Base-by-base conservation (phyloP, 2,329 filamentous ascomycete species). In the Sporothrix phasma region DNA sequence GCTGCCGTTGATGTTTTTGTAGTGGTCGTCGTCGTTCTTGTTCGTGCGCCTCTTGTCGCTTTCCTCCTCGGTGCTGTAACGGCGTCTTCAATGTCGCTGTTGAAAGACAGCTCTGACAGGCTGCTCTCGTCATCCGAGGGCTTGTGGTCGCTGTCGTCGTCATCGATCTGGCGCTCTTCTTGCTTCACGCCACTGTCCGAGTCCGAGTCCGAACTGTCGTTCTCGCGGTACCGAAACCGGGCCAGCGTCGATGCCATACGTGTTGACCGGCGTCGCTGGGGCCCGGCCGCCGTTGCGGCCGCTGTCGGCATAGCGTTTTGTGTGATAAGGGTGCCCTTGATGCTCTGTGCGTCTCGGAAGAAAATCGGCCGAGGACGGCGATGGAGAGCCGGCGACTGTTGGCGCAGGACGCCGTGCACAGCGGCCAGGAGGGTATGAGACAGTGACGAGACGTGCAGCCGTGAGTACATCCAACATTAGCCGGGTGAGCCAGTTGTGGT, bases 11-110 rank as follows among this genome's bases (percentile, higher is more conserved):
- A 31, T n/a, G 22, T 51, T 17, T 15, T 34, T 17, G 47, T 51
- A 1, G 46, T 49, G 5, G 39, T 43, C 22, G 41, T 43, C 3
- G 17, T 29, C 4, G 29, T 29, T 19, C 15, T 49, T 17, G 37
- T 41, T 5, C 45, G 37, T 24, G n/a, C 6, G 3, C 37, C 13
- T 43, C 7, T 54, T 61, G 37, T 63, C 46, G 65, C 34, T n/a
- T 62, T n/a, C n/a, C 34, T 47, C 6, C 53, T 29, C 6, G 59
- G 43, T 29, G 65, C 43, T 11, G 59, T n/a, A 15, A 74, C 61
- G 49, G 73, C 72, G 67, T 75, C 74, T 66, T 75, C 73, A 47
- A 75, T 75, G 64, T 75, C 74, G 61, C 72, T 69, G 31, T 64
- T 46, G 13, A 67, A 66, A 1, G 67, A 67, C 26, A 68, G 53